Evolutionary conservation across 495 filamentous ascomycete species (phyloP).

Genomic region (Clohesyomyces aquaticus): DNA sequence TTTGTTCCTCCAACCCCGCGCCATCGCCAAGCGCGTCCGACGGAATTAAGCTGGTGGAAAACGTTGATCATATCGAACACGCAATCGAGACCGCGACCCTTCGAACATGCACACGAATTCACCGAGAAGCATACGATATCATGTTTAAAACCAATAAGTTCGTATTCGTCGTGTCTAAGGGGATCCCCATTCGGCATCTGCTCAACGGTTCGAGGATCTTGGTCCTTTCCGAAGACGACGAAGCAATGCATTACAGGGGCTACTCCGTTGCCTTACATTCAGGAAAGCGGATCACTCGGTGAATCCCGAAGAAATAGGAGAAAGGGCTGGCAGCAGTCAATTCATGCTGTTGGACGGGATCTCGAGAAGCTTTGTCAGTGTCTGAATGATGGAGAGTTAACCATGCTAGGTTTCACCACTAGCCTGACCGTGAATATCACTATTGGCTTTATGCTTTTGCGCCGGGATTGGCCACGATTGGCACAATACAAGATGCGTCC

Average conservation of each 20-base stretch:
- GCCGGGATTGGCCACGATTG: too few species aligned
- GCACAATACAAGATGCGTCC: too few species aligned
- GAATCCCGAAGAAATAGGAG: neutral
- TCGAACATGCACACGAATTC: neutral
- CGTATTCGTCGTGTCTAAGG: neutral
- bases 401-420: too few species aligned
- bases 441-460: too few species aligned
- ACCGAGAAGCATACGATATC: neutral
- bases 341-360: slow-evolving; percentile 1
- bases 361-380: neutral
- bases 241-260: neutral
- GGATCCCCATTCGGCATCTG: neutral
- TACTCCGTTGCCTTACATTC: neutral
- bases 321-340: neutral
- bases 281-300: neutral
- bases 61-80: too few species aligned
- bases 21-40: neutral
- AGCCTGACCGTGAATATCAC: too few species aligned
- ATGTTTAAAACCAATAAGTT: neutral
- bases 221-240: neutral
- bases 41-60: neutral
- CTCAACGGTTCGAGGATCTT: neutral
- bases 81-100: neutral
- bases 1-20: neutral
- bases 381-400: too few species aligned